phyloP scores from a whole-genome alignment of 2,329 filamentous ascomycete genomes.

The Ascochyta clinopodiicola region DNA sequence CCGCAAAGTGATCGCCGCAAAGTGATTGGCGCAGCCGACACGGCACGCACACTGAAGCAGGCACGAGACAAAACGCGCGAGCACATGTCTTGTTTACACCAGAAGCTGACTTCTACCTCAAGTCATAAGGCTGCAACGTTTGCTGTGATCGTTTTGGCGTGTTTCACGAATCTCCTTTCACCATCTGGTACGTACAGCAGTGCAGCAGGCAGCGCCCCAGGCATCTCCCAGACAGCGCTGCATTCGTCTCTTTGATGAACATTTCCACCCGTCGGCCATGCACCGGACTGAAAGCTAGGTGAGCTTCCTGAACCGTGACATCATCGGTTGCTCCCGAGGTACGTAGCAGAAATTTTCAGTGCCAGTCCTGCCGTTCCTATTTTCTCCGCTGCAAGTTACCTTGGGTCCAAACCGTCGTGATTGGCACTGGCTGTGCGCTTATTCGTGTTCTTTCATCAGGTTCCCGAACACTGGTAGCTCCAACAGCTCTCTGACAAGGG shows the following conservation, averaged over 20 bases:
- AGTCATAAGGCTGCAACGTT: conserved; percentile 9
- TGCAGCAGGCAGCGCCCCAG: conserved; percentile 8
- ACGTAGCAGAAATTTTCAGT: conserved; percentile 26
- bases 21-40: conserved; percentile 12
- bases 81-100: conserved; percentile 29
- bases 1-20: conserved; percentile 6
- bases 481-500: conserved; percentile 22
- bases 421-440: conserved; percentile 18
- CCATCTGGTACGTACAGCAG: conserved; percentile 9
- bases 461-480: conserved; percentile 10
- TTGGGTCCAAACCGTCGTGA: conserved; percentile 10
- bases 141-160: not conserved
- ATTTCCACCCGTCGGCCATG: conserved; percentile 9
- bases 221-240: conserved; percentile 11
- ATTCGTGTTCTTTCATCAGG: conserved; percentile 18
- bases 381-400: conserved; percentile 15
- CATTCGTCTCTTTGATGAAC: conserved; percentile 11
- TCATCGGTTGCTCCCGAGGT: conserved; percentile 37
- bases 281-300: conserved; percentile 20
- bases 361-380: conserved; percentile 16
- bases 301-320: conserved; percentile 35
- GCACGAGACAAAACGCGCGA: conserved; percentile 32
- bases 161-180: not conserved
- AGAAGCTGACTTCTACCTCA: conserved; percentile 2
- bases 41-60: conserved; percentile 20